Evolutionary conservation across 768 basidiomycete species (phyloP).

Genomic region (Macrolepiota albuminosa): DNA sequence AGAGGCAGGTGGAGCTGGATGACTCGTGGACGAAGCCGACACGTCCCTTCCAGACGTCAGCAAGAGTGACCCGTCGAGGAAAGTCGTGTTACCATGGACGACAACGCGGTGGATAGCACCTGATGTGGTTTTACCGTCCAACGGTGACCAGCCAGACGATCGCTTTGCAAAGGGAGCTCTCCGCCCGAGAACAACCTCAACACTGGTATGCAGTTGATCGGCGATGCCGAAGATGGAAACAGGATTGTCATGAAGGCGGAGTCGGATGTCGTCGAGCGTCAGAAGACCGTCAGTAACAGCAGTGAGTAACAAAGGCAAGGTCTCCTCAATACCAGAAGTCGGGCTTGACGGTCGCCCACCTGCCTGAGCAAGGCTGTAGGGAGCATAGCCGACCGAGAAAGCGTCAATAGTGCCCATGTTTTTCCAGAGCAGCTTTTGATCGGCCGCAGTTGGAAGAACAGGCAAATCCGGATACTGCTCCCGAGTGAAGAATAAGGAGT

Average conservation of each 20-base stretch:
- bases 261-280: conserved; percentile 75
- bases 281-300: conserved; percentile 79
- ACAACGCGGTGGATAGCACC: conserved; percentile 90
- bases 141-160: conserved; percentile 74
- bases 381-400: conserved; percentile 85
- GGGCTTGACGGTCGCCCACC: conserved; percentile 57
- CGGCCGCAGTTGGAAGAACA: conserved; percentile 65
- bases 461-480: conserved; percentile 66
- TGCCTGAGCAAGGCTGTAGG: conserved; percentile 68
- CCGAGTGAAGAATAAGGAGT: conserved; percentile 81
- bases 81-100: conserved; percentile 83
- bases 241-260: conserved; percentile 90
- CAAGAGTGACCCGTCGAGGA: conserved; percentile 78
- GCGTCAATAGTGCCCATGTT: conserved; percentile 82
- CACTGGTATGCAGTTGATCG: conserved; percentile 80
- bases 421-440: conserved; percentile 83
- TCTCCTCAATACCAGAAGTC: conserved; percentile 81
- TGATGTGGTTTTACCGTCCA: conserved; percentile 54
- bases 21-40: conserved; percentile 53
- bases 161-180: conserved; percentile 49
- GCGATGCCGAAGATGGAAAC: conserved; percentile 87
- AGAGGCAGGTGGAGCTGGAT: conserved; percentile 19
- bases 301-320: conserved; percentile 80
- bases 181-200: conserved; percentile 90
- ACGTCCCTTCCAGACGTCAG: conserved; percentile 66